Percentiles rank a stretch among this genome's conserved stretches.
Conservation (phyloP, 495 filamentous ascomycete genomes). For the Penicillium egyptiacum region DNA sequence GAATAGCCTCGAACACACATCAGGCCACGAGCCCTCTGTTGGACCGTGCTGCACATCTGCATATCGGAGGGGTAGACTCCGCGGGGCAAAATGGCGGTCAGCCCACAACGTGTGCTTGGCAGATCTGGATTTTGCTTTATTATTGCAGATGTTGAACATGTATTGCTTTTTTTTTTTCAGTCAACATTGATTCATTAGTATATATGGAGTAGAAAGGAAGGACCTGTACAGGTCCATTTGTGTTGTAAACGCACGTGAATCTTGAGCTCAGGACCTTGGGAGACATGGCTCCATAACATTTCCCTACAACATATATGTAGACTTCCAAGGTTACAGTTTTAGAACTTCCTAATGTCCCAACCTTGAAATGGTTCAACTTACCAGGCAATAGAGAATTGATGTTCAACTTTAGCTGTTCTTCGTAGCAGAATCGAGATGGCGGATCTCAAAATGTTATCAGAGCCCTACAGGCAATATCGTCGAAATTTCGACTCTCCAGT, state of each 20-base stretch:
- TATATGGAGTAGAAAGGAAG: not conserved
- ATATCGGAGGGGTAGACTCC: constrained; percentile 5
- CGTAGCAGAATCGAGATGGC: not conserved
- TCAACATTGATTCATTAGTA: too few species aligned
- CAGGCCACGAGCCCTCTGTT: constrained; percentile 2
- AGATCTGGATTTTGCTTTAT: not conserved
- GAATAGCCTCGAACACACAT: not conserved
- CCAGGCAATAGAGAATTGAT: not conserved
- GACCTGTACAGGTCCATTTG: not conserved
- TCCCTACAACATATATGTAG: too few species aligned
- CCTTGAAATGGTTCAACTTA: not conserved
- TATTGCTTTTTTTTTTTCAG: too few species aligned
- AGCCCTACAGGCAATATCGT: not conserved
- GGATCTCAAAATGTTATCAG: not conserved
- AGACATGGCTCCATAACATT: not conserved
- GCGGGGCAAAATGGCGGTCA: constrained; percentile 13
- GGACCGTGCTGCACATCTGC: constrained; percentile 6
- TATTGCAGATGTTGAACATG: too few species aligned
- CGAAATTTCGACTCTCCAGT: not conserved
- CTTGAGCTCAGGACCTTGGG: not conserved
- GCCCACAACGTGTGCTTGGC: not conserved
- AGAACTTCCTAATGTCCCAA: not conserved
- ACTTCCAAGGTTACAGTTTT: not conserved
- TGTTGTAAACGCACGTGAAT: too few species aligned
- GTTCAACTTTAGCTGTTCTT: too few species aligned